A percentile compares a stretch with the other conserved stretches of the same genome.
Conservation (phyloP, 106 monocot genomes). For the Allium sativum region DNA sequence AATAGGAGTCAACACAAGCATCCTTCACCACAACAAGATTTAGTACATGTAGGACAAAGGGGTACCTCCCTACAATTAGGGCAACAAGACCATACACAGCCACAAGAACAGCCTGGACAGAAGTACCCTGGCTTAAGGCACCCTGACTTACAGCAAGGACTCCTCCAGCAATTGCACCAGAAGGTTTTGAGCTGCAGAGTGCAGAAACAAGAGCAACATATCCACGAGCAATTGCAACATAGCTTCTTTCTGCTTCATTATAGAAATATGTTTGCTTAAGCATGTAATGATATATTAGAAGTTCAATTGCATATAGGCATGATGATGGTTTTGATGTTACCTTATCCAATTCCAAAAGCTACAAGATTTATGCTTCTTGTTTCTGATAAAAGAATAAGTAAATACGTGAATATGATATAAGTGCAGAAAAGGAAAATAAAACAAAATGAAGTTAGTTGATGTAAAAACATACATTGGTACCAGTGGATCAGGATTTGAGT, state of each 20-base stretch:
- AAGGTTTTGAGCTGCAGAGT: constrained; percentile 10
- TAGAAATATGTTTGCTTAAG: neutral
- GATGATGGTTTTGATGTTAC: neutral
- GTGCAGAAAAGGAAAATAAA: neutral
- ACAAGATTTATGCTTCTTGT: constrained; percentile 3
- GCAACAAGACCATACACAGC: constrained; percentile 40
- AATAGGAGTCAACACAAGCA: constrained; percentile 23
- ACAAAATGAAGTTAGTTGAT: constrained; percentile 1
- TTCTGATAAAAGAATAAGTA: neutral
- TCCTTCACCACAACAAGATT: constrained; percentile 30
- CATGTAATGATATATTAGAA: neutral
- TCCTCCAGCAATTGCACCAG: constrained; percentile 4
- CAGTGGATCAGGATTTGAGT: constrained; percentile 42
- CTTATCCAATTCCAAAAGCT: neutral
- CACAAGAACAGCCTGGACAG: constrained; percentile 48
- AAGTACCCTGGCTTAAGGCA: constrained; percentile 17
- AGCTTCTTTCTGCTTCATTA: constrained; percentile 24
- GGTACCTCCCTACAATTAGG: neutral
- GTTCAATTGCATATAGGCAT: neutral
- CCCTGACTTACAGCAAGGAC: constrained; percentile 6
- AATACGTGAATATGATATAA: too few species aligned
- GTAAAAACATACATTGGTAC: constrained; percentile 31
- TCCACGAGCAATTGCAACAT: constrained; percentile 24
- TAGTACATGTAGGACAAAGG: constrained; percentile 32
- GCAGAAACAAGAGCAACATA: constrained; percentile 30